phyloP scores from a whole-genome alignment of 805 yeast genomes.

The Candida taoyuanica region DNA sequence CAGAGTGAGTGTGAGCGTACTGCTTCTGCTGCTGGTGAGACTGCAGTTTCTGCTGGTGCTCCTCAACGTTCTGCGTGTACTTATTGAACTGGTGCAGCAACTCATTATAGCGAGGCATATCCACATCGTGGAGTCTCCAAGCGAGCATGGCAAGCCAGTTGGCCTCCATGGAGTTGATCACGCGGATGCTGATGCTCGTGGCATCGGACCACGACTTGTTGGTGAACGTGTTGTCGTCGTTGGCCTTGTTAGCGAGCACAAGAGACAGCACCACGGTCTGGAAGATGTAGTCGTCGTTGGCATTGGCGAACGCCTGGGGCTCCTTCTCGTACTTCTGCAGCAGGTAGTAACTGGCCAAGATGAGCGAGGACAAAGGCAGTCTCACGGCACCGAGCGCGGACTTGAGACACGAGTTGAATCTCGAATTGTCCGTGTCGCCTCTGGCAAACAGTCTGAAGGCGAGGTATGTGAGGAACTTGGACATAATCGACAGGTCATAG shows the following conservation, averaged over 20 bases:
- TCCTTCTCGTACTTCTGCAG: constrained; percentile 51
- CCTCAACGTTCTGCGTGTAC: constrained; percentile 21
- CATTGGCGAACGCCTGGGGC: constrained; percentile 30
- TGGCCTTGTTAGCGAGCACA: constrained; percentile 85
- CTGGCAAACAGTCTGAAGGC: constrained; percentile 63
- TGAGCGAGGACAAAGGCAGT: constrained; percentile 75
- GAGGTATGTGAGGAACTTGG: constrained; percentile 74
- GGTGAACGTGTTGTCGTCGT: constrained; percentile 94
- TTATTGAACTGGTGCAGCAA: constrained; percentile 21
- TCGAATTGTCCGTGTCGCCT: constrained; percentile 31
- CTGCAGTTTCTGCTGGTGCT: constrained; percentile 19
- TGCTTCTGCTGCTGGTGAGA: constrained; percentile 11
- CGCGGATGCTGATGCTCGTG: constrained; percentile 64
- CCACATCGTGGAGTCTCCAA: constrained; percentile 50
- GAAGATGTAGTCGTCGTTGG: constrained; percentile 38
- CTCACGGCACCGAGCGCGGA: constrained; percentile 83
- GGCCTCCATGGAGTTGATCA: constrained; percentile 64
- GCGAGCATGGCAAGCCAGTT: constrained; percentile 59
- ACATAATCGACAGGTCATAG: constrained; percentile 74
- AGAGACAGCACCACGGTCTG: constrained; percentile 61
- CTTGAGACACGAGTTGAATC: constrained; percentile 55
- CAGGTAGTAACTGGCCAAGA: constrained; percentile 75
- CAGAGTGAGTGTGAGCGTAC: constrained; percentile 4
- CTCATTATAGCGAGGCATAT: constrained; percentile 25
- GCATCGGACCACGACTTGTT: constrained; percentile 96